These are phyloP conservation scores for Euphorbia celastroides DNA, from an alignment of 441 rosid genomes.

Conservation along the genomic window DNA sequence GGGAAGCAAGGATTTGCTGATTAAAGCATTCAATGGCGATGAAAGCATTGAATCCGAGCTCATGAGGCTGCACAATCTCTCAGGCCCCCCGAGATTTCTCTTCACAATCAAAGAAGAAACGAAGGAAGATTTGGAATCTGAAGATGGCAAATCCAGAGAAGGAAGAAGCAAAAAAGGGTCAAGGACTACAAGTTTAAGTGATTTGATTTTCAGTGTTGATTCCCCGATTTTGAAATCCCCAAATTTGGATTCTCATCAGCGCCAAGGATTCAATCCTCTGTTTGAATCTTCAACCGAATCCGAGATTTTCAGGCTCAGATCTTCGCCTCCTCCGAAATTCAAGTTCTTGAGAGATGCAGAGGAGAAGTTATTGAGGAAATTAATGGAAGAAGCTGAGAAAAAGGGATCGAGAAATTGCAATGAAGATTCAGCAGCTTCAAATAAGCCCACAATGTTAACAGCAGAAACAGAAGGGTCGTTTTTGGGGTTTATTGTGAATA, in stretches of 20 bases:
- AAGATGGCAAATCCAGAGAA: constrained; percentile 65
- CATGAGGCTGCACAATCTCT: constrained; percentile 76
- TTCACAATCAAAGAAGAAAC: constrained; percentile 95
- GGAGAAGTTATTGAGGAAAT: constrained; percentile 55
- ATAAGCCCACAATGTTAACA: constrained; percentile 9
- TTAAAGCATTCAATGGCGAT: constrained; percentile 36
- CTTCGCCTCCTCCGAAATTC: constrained; percentile 89
- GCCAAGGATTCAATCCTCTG: constrained; percentile 73
- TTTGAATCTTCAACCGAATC: constrained; percentile 60
- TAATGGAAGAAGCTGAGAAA: constrained; percentile 56
- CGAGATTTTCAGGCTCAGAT: constrained; percentile 40
- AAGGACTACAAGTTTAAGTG: constrained; percentile 73
- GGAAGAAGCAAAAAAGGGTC: constrained; percentile 53
- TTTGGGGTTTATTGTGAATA: constrained; percentile 44
- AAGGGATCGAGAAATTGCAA: constrained; percentile 14
- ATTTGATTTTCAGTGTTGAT: constrained; percentile 36
- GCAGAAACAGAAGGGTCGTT: constrained; percentile 48
- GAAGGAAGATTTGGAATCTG: constrained; percentile 88
- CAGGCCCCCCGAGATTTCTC: constrained; percentile 81
- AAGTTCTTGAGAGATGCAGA: constrained; percentile 94
- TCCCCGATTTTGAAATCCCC: constrained; percentile 52
- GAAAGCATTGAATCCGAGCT: constrained; percentile 72
- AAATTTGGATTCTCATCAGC: constrained; percentile 33
- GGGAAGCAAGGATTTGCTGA: constrained; percentile 44
- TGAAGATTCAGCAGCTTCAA: constrained; percentile 13